A percentile compares a stretch with the other conserved stretches of the same genome.
These are phyloP conservation scores for Staphylotrichum tortipilum DNA, from an alignment of 495 filamentous ascomycete genomes.

Conservation along the genomic window DNA sequence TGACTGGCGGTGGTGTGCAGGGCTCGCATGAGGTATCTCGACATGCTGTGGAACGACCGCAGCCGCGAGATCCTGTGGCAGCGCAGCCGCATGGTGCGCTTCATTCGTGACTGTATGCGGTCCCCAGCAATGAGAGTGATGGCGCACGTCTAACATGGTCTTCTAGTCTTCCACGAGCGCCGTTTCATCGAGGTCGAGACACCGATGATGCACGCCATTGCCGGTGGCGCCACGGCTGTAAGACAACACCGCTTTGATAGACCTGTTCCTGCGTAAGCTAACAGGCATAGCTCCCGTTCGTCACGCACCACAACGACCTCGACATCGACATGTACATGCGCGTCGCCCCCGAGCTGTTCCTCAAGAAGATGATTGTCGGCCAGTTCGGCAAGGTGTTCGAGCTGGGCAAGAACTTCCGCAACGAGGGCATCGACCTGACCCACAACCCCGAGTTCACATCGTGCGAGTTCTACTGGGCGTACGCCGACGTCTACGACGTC, in stretches of 20 bases:
- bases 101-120: conserved; percentile 58
- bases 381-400: conserved; percentile 81
- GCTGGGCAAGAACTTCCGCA: conserved; percentile 86
- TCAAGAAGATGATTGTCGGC: conserved; percentile 85
- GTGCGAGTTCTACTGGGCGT: conserved; percentile 95
- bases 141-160: not conserved
- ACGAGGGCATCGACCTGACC: conserved; percentile 87
- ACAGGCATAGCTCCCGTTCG: conserved; percentile 60
- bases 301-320: conserved; percentile 89
- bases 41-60: conserved; percentile 89
- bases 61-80: conserved; percentile 74
- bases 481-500: conserved; percentile 84
- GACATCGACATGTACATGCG: conserved; percentile 87
- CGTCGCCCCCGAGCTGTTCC: conserved; percentile 86
- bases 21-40: conserved; percentile 84
- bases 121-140: too few relatives aligned
- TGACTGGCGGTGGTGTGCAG: not conserved
- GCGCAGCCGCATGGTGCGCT: conserved; percentile 74
- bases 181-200: conserved; percentile 96
- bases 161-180: conserved; percentile 61
- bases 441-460: conserved; percentile 98
- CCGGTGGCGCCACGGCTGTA: conserved; percentile 82
- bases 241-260: too few relatives aligned
- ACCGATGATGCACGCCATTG: conserved; percentile 93
- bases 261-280: too few relatives aligned